These are phyloP conservation scores for Melampsora americana DNA, from an alignment of 1,284 basidiomycete species.

Conservation along the genomic window DNA sequence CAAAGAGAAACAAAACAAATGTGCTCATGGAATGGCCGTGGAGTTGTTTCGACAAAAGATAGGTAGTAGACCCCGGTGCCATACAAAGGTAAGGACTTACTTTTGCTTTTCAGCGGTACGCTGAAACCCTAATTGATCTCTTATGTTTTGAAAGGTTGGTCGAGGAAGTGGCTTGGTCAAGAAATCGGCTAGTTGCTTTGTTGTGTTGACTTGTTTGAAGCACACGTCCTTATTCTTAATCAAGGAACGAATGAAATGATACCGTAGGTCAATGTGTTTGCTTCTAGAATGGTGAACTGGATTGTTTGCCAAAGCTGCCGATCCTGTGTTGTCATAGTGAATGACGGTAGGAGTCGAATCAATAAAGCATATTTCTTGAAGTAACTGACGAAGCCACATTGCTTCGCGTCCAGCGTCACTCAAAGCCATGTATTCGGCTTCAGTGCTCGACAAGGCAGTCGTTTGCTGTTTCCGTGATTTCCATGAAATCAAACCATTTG, in stretches of 20 bases:
- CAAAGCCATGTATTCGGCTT: background rate
- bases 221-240: background rate
- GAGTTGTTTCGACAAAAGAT: background rate
- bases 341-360: background rate
- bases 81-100: background rate
- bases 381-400: background rate
- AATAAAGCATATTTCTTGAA: background rate
- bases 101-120: background rate
- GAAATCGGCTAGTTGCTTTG: background rate
- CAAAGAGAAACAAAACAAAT: background rate
- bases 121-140: background rate
- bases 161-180: background rate
- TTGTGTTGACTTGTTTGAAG: background rate
- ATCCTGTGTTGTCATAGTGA: background rate
- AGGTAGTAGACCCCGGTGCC: background rate
- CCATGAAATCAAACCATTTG: too few species aligned
- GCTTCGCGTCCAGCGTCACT: background rate
- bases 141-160: background rate
- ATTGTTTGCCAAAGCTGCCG: background rate
- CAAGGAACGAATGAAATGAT: background rate
- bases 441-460: background rate
- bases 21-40: background rate
- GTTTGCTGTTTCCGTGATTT: background rate
- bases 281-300: background rate
- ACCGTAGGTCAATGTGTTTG: background rate